Percentiles rank a stretch among this genome's conserved stretches.
These are phyloP conservation scores for Guillardia theta DNA, from an alignment of 78 protist species.

Conservation along the genomic window DNA sequence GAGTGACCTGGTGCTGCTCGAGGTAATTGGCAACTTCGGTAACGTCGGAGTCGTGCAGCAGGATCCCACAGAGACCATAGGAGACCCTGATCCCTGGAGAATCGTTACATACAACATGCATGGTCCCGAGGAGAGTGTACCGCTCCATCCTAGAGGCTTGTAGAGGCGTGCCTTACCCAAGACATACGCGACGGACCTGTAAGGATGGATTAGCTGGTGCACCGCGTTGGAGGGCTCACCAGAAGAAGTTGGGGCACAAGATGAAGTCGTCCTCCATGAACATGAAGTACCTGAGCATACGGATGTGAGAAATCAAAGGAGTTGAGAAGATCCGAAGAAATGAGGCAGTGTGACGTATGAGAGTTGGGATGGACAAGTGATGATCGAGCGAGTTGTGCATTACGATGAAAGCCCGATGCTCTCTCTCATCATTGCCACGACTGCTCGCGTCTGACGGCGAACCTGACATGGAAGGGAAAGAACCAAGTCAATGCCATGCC, in stretches of 20 bases:
- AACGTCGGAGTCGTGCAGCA: not conserved
- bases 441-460: not conserved
- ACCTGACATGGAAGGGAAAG: not conserved
- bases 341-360: not conserved
- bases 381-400: not conserved
- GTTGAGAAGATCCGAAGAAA: too few relatives aligned
- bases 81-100: not conserved
- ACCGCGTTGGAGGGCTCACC: too few relatives aligned
- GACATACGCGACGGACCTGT: too few relatives aligned
- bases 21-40: not conserved
- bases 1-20: constrained; percentile 34
- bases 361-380: too few relatives aligned
- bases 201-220: too few relatives aligned
- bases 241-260: too few relatives aligned
- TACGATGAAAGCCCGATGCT: not conserved
- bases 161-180: too few relatives aligned
- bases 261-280: constrained; percentile 29
- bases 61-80: constrained; percentile 13
- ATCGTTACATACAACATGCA: too few relatives aligned
- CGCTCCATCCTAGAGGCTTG: too few relatives aligned
- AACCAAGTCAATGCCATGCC: not conserved
- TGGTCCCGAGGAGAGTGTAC: too few relatives aligned
- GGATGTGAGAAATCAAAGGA: too few relatives aligned
- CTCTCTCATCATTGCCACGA: not conserved
- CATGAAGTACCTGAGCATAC: not conserved